Evolutionary conservation across 768 basidiomycete species (phyloP).

Genomic region (Leucosporidium creatinivorum): DNA sequence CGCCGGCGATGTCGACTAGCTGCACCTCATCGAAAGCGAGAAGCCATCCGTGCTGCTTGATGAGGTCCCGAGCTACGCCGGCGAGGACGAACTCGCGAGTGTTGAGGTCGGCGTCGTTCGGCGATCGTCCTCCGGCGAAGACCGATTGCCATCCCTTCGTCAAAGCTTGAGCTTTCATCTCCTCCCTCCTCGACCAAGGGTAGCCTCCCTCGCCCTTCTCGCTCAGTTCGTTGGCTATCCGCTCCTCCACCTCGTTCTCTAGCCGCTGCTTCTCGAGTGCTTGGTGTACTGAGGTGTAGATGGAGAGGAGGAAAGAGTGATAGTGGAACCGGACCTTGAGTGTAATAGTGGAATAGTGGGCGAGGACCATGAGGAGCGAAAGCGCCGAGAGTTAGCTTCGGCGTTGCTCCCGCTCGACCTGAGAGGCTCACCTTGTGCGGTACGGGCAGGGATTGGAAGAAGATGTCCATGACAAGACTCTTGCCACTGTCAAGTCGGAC

Average conservation of each 20-base stretch:
- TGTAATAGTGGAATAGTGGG: no score
- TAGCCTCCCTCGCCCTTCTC: constrained; percentile 25
- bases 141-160: constrained; percentile 41
- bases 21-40: constrained; percentile 58
- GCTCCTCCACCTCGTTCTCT: constrained; percentile 34
- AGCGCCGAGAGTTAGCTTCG: no score
- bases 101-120: constrained; percentile 33
- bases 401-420: no score
- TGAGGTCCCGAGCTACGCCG: constrained; percentile 47
- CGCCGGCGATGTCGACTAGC: constrained; percentile 56
- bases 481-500: constrained; percentile 42
- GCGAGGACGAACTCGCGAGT: constrained; percentile 46
- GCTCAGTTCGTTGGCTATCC: constrained; percentile 28
- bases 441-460: constrained; percentile 52
- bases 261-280: constrained; percentile 37
- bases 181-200: constrained; percentile 35
- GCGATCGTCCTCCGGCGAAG: constrained; percentile 40
- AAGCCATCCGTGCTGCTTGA: constrained; percentile 49
- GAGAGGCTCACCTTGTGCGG: constrained; percentile 44
- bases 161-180: constrained; percentile 40
- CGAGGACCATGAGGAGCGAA: no score
- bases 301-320: constrained; percentile 52
- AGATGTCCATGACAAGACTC: constrained; percentile 53
- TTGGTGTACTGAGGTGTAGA: constrained; percentile 47
- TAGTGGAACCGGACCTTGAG: constrained; percentile 53